A percentile compares a stretch with the other conserved stretches of the same genome.
Conservation (phyloP, 768 basidiomycete genomes). For the Termitomyces sp. region DNA sequence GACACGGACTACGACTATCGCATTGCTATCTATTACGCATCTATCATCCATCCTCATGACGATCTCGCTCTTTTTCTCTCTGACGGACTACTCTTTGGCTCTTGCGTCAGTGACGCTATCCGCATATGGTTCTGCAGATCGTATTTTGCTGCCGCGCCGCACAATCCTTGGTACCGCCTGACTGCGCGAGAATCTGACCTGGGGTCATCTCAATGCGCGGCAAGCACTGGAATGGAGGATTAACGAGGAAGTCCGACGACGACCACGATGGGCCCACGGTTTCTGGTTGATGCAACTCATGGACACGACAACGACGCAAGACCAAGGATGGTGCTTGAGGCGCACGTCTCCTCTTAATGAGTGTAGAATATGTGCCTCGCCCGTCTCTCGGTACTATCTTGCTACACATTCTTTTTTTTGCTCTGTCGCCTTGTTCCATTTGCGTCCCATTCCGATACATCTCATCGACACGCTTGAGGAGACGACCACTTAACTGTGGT, state of each 20-base stretch:
- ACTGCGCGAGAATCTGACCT: conserved; percentile 28
- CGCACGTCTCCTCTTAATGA: conserved; percentile 45
- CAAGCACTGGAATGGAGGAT: conserved; percentile 24
- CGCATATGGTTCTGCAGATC: conserved; percentile 24
- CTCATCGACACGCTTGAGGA: conserved; percentile 57
- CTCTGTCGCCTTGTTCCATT: conserved; percentile 30
- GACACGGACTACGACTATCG: conserved; percentile 34
- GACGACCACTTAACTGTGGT: conserved; percentile 84
- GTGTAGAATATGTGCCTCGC: conserved; percentile 50
- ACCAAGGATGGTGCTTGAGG: conserved; percentile 55
- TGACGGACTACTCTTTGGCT: conserved; percentile 31
- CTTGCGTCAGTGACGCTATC: conserved; percentile 28
- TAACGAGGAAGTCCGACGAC: conserved; percentile 27
- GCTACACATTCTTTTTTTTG: conserved; percentile 40
- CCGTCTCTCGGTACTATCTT: conserved; percentile 51
- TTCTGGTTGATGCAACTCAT: conserved; percentile 42
- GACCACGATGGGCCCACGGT: conserved; percentile 54
- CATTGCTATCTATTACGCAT: conserved; percentile 44
- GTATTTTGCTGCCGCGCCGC: conserved; percentile 56
- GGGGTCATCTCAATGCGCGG: conserved; percentile 31
- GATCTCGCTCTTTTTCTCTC: conserved; percentile 25
- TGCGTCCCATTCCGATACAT: conserved; percentile 45
- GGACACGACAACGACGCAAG: conserved; percentile 69
- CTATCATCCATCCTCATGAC: conserved; percentile 23
- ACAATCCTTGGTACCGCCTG: conserved; percentile 26